Evolutionary conservation across 495 filamentous ascomycete genomes (phyloP).

Genomic region (Amphirosellinia nigrospora): DNA sequence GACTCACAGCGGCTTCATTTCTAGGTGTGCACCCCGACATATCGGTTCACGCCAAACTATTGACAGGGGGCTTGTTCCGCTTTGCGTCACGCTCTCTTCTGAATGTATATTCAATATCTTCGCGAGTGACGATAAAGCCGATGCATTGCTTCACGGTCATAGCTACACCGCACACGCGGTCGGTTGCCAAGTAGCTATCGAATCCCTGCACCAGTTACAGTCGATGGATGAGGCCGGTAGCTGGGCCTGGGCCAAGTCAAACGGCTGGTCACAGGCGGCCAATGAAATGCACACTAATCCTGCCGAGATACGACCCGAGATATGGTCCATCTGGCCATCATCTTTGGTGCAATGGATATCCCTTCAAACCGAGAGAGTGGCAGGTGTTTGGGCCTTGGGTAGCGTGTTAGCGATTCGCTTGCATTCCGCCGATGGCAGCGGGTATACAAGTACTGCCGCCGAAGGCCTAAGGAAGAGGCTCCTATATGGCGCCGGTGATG

Average conservation of each 20-base stretch:
- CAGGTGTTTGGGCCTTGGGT: constrained; percentile 71
- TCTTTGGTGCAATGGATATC: constrained; percentile 63
- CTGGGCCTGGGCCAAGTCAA: constrained; percentile 54
- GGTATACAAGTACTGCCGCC: constrained; percentile 72
- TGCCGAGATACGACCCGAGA: constrained; percentile 15
- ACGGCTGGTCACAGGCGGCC: constrained; percentile 40
- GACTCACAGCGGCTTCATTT: constrained; percentile 67
- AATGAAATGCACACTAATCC: background rate
- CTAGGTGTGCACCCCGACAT: constrained; percentile 70
- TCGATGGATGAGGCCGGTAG: constrained; percentile 57
- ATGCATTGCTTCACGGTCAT: constrained; percentile 78
- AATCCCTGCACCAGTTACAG: constrained; percentile 61
- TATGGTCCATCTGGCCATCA: constrained; percentile 75
- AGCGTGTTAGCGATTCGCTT: constrained; percentile 72
- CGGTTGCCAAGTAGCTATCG: constrained; percentile 73
- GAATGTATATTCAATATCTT: constrained; percentile 75
- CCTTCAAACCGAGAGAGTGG: constrained; percentile 50
- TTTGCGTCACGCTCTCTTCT: constrained; percentile 72
- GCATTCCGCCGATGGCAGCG: constrained; percentile 49
- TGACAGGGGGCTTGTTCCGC: constrained; percentile 78
- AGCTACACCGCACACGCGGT: constrained; percentile 82
- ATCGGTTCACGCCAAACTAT: constrained; percentile 76
- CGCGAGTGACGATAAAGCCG: constrained; percentile 67
- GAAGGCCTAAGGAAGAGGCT: constrained; percentile 63
- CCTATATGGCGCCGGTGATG: constrained; percentile 36